phyloP scores from a whole-genome alignment of 2,329 filamentous ascomycete species.

The Leptosphaerulina australis region DNA sequence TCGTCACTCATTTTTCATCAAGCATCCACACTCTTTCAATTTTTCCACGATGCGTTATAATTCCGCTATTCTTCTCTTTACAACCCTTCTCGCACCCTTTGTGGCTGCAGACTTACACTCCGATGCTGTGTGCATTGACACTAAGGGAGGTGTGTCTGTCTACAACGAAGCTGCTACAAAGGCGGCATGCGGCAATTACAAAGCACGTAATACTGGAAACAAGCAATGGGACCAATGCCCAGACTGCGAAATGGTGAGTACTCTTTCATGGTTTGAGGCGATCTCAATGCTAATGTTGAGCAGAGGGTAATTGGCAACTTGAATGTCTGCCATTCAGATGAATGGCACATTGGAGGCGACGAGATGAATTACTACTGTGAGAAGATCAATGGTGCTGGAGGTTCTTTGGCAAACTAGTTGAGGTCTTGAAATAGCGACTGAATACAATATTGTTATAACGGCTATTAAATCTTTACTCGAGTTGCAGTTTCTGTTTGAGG shows the following conservation, averaged over 20 bases:
- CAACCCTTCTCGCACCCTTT: conserved; percentile 20
- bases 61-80: conserved; percentile 18
- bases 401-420: conserved; percentile 16
- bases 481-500: too few relatives aligned
- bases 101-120: conserved; percentile 30
- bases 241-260: conserved; percentile 34
- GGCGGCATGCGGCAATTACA: conserved; percentile 29
- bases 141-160: conserved; percentile 23
- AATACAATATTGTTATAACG: too few relatives aligned
- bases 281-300: not conserved
- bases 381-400: conserved; percentile 25
- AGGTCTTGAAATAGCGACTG: too few relatives aligned
- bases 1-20: not conserved
- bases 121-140: conserved; percentile 29
- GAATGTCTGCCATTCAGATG: conserved; percentile 30
- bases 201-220: conserved; percentile 33
- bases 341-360: conserved; percentile 37
- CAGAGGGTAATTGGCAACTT: conserved; percentile 29
- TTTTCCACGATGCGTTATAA: conserved; percentile 30
- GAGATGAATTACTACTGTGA: conserved; percentile 37
- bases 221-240: conserved; percentile 38
- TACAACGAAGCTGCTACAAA: conserved; percentile 34
- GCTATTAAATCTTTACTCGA: too few relatives aligned
- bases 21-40: conserved; percentile 4
- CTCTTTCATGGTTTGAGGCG: too few relatives aligned